Evolutionary conservation across 495 filamentous ascomycete genomes (phyloP).

Genomic region (Aeminium ludgeri): DNA sequence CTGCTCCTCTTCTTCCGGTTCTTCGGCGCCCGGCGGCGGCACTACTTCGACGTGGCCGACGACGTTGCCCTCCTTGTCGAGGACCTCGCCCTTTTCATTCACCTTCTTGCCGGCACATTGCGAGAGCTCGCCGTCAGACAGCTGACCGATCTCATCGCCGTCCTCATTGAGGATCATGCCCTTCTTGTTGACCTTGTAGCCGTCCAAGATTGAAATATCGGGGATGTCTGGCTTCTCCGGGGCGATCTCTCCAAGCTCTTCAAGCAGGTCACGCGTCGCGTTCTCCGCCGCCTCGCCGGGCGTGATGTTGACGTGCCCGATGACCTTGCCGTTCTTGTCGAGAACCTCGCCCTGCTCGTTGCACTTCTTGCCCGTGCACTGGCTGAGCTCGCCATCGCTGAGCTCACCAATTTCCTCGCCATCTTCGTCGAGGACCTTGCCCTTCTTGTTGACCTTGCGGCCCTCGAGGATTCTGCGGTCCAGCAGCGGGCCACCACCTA

Average conservation of each 20-base stretch:
- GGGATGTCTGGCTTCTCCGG: constrained; percentile 21
- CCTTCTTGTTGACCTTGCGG: constrained; percentile 38
- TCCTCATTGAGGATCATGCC: constrained; percentile 33
- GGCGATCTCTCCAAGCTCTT: constrained; percentile 28
- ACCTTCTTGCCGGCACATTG: constrained; percentile 35
- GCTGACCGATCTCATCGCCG: constrained; percentile 33
- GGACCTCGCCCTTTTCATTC: constrained; percentile 35
- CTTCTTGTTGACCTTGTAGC: constrained; percentile 31
- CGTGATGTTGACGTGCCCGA: constrained; percentile 34
- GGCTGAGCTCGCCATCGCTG: constrained; percentile 30
- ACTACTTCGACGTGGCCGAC: constrained; percentile 24
- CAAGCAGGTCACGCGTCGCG: constrained; percentile 31
- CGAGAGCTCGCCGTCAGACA: constrained; percentile 31
- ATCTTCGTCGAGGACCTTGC: constrained; percentile 37
- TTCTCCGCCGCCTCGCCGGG: constrained; percentile 36
- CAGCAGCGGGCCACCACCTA: constrained; percentile 24
- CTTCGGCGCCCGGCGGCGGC: constrained; percentile 17
- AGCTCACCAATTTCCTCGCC: constrained; percentile 36
- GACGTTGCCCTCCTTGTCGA: constrained; percentile 30
- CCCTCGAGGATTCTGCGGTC: constrained; percentile 34
- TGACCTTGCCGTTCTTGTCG: constrained; percentile 32
- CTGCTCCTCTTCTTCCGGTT: constrained; percentile 24
- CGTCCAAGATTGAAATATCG: constrained; percentile 27
- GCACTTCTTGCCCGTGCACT: constrained; percentile 33
- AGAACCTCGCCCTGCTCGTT: constrained; percentile 36